phyloP scores from a whole-genome alignment of 2,329 filamentous ascomycete genomes.

The Cyphellophora attinorum region DNA sequence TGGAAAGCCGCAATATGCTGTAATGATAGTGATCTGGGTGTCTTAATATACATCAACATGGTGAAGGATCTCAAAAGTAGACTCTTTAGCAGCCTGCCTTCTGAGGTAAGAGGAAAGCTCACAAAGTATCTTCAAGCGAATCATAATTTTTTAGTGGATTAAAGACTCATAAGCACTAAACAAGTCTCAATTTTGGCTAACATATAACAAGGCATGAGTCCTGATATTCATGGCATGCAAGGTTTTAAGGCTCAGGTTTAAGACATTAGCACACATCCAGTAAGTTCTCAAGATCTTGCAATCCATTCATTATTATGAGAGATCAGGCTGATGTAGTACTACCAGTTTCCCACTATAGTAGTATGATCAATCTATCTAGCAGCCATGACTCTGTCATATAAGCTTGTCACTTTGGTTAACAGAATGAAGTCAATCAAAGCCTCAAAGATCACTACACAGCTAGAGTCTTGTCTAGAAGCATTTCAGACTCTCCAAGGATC shows the following conservation, averaged over 20 bases:
- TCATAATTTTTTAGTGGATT: background rate
- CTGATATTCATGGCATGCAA: background rate
- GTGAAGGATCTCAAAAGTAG: background rate
- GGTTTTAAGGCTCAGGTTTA: slow-evolving; percentile 1
- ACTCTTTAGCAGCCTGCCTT: background rate
- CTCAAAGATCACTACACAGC: background rate
- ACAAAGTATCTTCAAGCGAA: background rate
- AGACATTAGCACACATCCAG: slow-evolving; percentile 3
- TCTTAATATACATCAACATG: slow-evolving; percentile 1
- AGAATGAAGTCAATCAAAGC: background rate
- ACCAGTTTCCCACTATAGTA: slow-evolving; percentile 1
- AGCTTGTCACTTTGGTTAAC: slow-evolving; percentile 1
- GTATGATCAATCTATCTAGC: background rate
- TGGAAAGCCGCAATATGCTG: background rate
- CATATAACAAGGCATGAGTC: background rate
- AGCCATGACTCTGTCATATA: background rate
- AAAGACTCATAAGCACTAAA: background rate
- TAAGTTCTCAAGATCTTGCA: background rate
- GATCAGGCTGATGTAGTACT: background rate
- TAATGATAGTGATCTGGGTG: slow-evolving; percentile 3
- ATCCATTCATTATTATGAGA: background rate
- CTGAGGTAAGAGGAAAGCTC: background rate
- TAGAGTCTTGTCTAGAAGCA: background rate
- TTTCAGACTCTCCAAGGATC: background rate
- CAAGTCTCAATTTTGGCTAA: slow-evolving; percentile 1